Conservation (phyloP, 108 stramenopile species). For the Stephanodiscus triporus region DNA sequence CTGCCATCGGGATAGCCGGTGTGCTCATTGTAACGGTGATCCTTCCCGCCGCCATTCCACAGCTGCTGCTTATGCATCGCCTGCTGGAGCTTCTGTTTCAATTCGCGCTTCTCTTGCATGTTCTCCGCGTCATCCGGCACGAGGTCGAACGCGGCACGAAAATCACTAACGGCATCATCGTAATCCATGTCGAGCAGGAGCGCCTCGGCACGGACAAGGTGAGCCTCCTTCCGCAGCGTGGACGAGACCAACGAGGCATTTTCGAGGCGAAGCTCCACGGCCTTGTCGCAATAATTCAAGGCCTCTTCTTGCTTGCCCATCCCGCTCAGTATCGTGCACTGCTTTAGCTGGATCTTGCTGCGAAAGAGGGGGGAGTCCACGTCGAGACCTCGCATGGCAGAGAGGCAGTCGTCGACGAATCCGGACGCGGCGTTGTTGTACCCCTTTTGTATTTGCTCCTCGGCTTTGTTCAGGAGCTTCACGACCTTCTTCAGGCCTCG, state of each 20-base stretch:
- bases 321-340: conserved; percentile 54
- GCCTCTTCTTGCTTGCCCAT: conserved; percentile 66
- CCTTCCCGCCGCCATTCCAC: conserved; percentile 62
- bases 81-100: conserved; percentile 49
- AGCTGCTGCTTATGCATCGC: conserved; percentile 52
- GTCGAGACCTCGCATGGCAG: conserved; percentile 61
- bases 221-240: conserved; percentile 49
- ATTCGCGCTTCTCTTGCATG: conserved; percentile 39
- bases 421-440: conserved; percentile 60
- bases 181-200: conserved; percentile 61
- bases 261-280: conserved; percentile 46
- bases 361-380: conserved; percentile 64
- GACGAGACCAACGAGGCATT: conserved; percentile 38
- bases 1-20: conserved; percentile 59
- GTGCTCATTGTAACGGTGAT: conserved; percentile 56
- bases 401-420: conserved; percentile 56
- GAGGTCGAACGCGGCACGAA: conserved; percentile 56
- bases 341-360: conserved; percentile 59
- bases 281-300: conserved; percentile 52
- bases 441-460: conserved; percentile 61
- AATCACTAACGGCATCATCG: conserved; percentile 63
- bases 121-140: conserved; percentile 49
- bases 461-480: conserved; percentile 56
- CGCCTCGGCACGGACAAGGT: conserved; percentile 55
- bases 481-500: conserved; percentile 64